Evolutionary conservation across 2,329 filamentous ascomycete species (phyloP).

Genomic region (Xylariaceae sp.): DNA sequence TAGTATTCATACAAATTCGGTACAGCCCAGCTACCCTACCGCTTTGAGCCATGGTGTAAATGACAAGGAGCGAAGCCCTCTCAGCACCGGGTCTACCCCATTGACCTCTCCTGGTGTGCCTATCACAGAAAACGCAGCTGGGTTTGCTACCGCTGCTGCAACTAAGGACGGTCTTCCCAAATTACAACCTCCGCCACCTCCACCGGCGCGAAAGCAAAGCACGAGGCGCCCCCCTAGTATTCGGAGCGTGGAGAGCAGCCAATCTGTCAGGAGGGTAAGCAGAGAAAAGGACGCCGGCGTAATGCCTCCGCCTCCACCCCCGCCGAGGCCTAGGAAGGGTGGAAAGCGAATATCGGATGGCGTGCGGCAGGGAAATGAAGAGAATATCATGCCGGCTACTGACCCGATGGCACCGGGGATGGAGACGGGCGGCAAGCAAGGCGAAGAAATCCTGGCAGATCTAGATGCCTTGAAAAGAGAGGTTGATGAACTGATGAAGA

Average conservation of each 20-base stretch:
- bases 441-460: conserved; percentile 67
- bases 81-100: conserved; percentile 9
- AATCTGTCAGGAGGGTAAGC: conserved; percentile 31
- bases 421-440: conserved; percentile 31
- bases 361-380: conserved; percentile 30
- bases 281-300: conserved; percentile 29
- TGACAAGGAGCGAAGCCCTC: conserved; percentile 21
- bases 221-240: conserved; percentile 45
- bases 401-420: conserved; percentile 19
- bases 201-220: conserved; percentile 44
- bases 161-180: conserved; percentile 28
- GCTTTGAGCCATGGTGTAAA: conserved; percentile 15
- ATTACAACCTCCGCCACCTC: conserved; percentile 41
- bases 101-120: conserved; percentile 10
- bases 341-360: conserved; percentile 46
- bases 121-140: conserved; percentile 2
- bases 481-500: conserved; percentile 63
- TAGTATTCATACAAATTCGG: conserved; percentile 30
- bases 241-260: conserved; percentile 38
- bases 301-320: conserved; percentile 48
- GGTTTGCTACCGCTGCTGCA: conserved; percentile 17
- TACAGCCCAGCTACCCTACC: conserved; percentile 26
- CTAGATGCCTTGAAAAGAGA: conserved; percentile 70
- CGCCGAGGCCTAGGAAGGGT: conserved; percentile 45
- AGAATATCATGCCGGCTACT: conserved; percentile 23